A percentile compares a stretch with the other conserved stretches of the same genome.
phyloP scores from a whole-genome alignment of 2,329 filamentous ascomycete genomes.

The Ambrosiella beaveri region DNA sequence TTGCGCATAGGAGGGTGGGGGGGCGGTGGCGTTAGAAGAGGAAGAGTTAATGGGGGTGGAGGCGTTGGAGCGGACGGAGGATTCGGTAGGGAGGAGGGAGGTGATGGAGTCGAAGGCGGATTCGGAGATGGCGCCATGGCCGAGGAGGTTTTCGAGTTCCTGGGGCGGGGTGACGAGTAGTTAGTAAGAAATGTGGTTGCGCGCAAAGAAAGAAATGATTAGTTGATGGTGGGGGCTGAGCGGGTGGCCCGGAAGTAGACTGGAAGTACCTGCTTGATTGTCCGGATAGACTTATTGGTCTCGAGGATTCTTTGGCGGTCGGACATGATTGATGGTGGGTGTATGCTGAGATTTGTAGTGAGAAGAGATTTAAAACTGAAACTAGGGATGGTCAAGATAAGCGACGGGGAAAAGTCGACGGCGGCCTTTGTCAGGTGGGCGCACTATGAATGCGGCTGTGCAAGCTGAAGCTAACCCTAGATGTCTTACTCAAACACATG shows the following conservation, averaged over 20 bases:
- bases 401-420: too few species aligned
- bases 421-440: too few species aligned
- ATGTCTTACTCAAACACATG: too few species aligned
- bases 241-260: background rate
- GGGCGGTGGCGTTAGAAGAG: conserved; percentile 15
- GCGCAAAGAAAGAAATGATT: background rate
- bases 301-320: conserved; percentile 44
- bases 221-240: too few species aligned
- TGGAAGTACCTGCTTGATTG: conserved; percentile 59
- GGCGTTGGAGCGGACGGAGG: conserved; percentile 35
- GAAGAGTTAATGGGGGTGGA: conserved; percentile 18
- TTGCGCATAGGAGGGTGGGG: conserved; percentile 34
- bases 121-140: conserved; percentile 62
- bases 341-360: background rate
- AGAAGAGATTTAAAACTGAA: background rate
- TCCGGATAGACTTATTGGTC: conserved; percentile 72
- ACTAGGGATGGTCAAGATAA: too few species aligned
- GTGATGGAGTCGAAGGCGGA: conserved; percentile 60
- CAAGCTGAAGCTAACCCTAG: too few species aligned
- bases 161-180: conserved; percentile 22
- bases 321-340: background rate
- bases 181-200: background rate
- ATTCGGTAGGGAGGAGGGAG: conserved; percentile 55
- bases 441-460: too few species aligned
- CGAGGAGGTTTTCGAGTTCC: conserved; percentile 83